These are phyloP conservation scores for Phytophthora syringae DNA, from an alignment of 352 stramenopile species.

Conservation along the genomic window DNA sequence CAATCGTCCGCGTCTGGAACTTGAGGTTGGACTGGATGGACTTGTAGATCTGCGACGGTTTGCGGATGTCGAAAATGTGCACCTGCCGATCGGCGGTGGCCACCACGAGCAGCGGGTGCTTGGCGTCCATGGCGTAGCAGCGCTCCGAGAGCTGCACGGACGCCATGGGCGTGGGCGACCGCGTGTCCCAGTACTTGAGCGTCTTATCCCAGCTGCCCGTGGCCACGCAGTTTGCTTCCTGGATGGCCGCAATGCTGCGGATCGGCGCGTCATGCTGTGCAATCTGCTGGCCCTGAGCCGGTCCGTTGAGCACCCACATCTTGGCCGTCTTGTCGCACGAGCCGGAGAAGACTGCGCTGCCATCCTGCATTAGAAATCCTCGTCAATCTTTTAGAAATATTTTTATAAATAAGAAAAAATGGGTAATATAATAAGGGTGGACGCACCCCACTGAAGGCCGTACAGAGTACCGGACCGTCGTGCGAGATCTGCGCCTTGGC, in stretches of 20 bases:
- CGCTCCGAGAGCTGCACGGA: slow-evolving; percentile 93
- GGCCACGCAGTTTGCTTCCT: slow-evolving; percentile 90
- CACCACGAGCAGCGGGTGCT: slow-evolving; percentile 94
- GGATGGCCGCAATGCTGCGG: slow-evolving; percentile 86
- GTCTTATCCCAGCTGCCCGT: slow-evolving; percentile 96
- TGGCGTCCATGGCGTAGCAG: slow-evolving; percentile 95
- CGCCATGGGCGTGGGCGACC: slow-evolving; percentile 88
- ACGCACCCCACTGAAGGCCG: slow-evolving; percentile 87
- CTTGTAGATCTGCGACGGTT: slow-evolving; percentile 90
- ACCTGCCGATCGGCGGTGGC: slow-evolving; percentile 92
- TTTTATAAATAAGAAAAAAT: background rate
- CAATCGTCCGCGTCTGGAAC: slow-evolving; percentile 88
- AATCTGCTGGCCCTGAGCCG: slow-evolving; percentile 78
- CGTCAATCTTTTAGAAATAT: background rate
- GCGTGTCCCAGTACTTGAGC: slow-evolving; percentile 97
- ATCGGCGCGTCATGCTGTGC: slow-evolving; percentile 93
- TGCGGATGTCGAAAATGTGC: slow-evolving; percentile 87
- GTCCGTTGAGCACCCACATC: slow-evolving; percentile 93
- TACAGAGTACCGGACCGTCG: slow-evolving; percentile 92
- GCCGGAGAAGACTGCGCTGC: slow-evolving; percentile 93
- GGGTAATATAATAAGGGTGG: background rate
- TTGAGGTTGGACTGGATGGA: slow-evolving; percentile 86
- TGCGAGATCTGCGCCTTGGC: slow-evolving; percentile 88
- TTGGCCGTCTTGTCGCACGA: slow-evolving; percentile 95
- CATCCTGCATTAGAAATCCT: slow-evolving; percentile 67